Evolutionary conservation across 495 filamentous ascomycete species (phyloP).

Genomic region (Penicillium robsamsonii): DNA sequence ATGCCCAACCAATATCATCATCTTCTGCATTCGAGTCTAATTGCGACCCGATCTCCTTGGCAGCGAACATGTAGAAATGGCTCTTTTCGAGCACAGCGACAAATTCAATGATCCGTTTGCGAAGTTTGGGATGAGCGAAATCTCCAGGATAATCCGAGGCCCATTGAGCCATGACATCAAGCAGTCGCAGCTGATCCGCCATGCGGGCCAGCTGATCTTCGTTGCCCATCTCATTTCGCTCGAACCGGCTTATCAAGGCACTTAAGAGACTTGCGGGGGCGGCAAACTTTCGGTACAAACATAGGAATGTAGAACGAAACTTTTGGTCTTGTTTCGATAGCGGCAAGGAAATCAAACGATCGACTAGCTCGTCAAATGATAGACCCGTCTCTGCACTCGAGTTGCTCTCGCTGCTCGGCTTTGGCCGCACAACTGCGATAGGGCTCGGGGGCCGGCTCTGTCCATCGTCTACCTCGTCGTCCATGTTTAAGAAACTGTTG

Average conservation of each 20-base stretch:
- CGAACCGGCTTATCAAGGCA: conserved; percentile 71
- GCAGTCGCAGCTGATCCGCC: conserved; percentile 74
- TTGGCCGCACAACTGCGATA: conserved; percentile 30
- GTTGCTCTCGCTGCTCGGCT: conserved; percentile 36
- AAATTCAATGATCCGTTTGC: conserved; percentile 66
- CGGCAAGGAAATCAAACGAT: conserved; percentile 74
- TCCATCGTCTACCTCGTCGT: conserved; percentile 43
- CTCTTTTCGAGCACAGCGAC: conserved; percentile 64
- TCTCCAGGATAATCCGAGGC: conserved; percentile 87
- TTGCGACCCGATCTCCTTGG: conserved; percentile 73
- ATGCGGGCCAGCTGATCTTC: conserved; percentile 64
- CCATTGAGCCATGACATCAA: conserved; percentile 86
- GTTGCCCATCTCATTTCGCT: conserved; percentile 61
- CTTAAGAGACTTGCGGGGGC: conserved; percentile 72
- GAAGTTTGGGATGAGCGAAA: conserved; percentile 78
- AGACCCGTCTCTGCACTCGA: conserved; percentile 53
- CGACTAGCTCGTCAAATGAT: conserved; percentile 84
- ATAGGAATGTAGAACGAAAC: conserved; percentile 82
- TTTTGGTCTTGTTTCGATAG: conserved; percentile 84
- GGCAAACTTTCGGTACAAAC: conserved; percentile 93
- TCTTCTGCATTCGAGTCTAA: conserved; percentile 66
- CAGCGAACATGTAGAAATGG: conserved; percentile 75
- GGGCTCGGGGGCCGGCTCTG: conserved; percentile 33
- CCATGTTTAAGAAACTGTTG: conserved; percentile 47
- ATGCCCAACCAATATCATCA: conserved; percentile 78